Evolutionary conservation across 2,329 filamentous ascomycete genomes (phyloP).

Genomic region (Cytospora mali): DNA sequence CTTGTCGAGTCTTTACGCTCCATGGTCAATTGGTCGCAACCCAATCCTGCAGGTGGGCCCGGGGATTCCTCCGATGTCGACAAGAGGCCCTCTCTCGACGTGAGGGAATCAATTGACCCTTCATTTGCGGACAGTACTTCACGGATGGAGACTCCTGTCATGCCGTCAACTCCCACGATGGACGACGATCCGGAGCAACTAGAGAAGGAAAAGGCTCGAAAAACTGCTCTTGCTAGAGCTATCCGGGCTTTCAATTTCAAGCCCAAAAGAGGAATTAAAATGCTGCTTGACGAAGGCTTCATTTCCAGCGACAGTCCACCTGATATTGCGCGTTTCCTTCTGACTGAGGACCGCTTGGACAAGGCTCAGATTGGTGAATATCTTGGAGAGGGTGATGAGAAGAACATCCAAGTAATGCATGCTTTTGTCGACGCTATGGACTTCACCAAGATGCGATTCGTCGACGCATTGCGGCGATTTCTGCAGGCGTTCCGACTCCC

Average conservation of each 20-base stretch:
- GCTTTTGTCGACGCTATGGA: conserved; percentile 96
- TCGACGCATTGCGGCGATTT: conserved; percentile 88
- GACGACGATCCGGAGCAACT: conserved; percentile 93
- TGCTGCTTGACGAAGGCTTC: conserved; percentile 81
- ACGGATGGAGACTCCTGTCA: conserved; percentile 59
- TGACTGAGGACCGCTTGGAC: conserved; percentile 81
- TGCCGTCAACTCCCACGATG: conserved; percentile 67
- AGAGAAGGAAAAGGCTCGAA: conserved; percentile 92
- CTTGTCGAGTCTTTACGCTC: conserved; percentile 88
- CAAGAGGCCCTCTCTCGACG: conserved; percentile 53
- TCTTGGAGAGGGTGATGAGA: conserved; percentile 87
- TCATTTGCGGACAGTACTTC: conserved; percentile 62
- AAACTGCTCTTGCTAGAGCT: conserved; percentile 87
- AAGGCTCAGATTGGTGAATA: conserved; percentile 94
- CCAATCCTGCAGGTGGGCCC: conserved; percentile 64
- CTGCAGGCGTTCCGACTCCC: conserved; percentile 93
- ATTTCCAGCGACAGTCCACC: conserved; percentile 76
- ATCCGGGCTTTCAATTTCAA: conserved; percentile 97
- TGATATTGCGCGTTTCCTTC: conserved; percentile 82
- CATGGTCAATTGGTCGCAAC: conserved; percentile 85
- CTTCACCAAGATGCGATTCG: conserved; percentile 87
- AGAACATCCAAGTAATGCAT: conserved; percentile 97
- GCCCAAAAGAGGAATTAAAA: conserved; percentile 88
- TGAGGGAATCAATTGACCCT: conserved; percentile 78
- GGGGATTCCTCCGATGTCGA: conserved; percentile 53